Base-by-base conservation (phyloP, 177 flowering plant genomes). In the Vitis hybrid region DNA sequence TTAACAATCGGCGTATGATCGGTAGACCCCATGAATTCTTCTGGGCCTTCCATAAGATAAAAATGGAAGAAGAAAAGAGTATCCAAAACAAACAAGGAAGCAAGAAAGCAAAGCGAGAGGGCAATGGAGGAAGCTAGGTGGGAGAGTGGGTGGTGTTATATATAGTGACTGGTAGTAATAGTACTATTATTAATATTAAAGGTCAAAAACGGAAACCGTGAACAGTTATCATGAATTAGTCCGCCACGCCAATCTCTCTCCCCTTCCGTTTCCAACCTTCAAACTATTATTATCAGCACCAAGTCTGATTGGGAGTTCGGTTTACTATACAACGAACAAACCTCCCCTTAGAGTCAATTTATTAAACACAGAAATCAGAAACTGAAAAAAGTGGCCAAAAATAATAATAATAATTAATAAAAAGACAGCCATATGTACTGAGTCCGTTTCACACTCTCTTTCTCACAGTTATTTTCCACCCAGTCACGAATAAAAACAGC, bases 231-330 rank as follows among this genome's bases (percentile, higher is more conserved):
- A 54, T 62, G 39, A 23, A 23, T 23, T 7, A 32, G 17, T 21
- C 52, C 60, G 63, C 62, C 52, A 32, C 30, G 30, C 30, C 30
- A 26, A 3, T 26, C 30, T 26, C 30, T 26, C 45, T 18, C 32
- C 56, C 39, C 65, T 60, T 60, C 57, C 72, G 50, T 62, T 70
- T 62, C 67, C 73, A 62, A 54, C 67, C 49, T 70, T 19, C 48
- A 19, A 68, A 58, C 63, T 57, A 32, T 57, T 18, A 23, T 32
- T 67, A 56, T 8, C 57, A 69, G 2, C 26, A 2, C 26, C 26
- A 23, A 23, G 26, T 0, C 1, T 34, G 39, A 6, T 34, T 34
- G 39, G 39, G 39, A 34, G 39, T 4, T 34, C 1, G 7, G 39
- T 34, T 34, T 34, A 34, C 39, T 6, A 5, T 34, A 34, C 39